Conservation (phyloP, 306 rosid genomes). For the Prunus dulcis region DNA sequence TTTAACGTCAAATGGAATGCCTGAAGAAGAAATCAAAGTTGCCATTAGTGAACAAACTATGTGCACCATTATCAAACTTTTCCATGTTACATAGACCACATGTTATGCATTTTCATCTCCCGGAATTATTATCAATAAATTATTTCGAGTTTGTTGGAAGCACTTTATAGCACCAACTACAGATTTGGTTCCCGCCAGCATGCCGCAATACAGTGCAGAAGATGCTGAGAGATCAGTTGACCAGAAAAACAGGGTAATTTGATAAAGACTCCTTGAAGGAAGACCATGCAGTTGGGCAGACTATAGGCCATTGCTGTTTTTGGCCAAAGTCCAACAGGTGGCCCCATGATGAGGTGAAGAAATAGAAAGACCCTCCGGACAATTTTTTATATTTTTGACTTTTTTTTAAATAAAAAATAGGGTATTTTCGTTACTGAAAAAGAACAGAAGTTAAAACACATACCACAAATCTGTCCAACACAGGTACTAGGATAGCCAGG, state of each 20-base stretch:
- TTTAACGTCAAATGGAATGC: slow-evolving; percentile 88
- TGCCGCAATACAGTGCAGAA: no score
- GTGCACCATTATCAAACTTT: no score
- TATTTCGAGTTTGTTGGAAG: background rate
- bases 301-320: background rate
- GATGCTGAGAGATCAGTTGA: no score
- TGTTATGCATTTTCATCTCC: background rate
- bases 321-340: background rate
- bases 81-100: background rate
- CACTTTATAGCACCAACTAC: background rate
- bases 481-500: slow-evolving; percentile 80
- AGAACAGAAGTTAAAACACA: slow-evolving; percentile 9
- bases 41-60: background rate
- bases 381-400: background rate
- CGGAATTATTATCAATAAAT: background rate
- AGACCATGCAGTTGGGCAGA: background rate
- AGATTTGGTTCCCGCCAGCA: no score
- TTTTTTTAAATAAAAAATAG: background rate
- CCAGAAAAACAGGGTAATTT: no score
- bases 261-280: background rate
- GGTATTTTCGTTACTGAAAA: background rate
- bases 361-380: background rate
- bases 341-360: background rate
- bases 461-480: slow-evolving; percentile 98
- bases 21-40: slow-evolving; percentile 37